Conservation (phyloP, 768 basidiomycete genomes). For the Omphalotus guepiniiformis region DNA sequence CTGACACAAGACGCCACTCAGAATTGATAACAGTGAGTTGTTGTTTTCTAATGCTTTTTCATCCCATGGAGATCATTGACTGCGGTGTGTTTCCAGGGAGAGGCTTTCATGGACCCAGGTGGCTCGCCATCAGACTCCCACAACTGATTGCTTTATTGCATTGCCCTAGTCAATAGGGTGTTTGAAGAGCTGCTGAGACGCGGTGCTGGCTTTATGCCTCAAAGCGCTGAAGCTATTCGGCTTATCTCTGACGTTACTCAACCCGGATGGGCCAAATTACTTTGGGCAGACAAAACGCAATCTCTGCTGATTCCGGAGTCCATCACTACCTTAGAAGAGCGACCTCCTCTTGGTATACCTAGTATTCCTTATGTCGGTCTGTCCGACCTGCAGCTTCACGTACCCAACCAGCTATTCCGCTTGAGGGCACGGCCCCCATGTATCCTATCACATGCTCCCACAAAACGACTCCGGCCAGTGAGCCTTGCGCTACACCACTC, state of each 20-base stretch:
- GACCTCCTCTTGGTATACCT: not conserved
- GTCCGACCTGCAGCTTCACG: conserved; percentile 1
- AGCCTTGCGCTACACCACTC: not conserved
- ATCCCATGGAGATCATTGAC: not conserved
- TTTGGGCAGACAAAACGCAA: not conserved
- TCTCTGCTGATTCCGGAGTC: conserved; percentile 1
- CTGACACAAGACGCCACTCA: not conserved
- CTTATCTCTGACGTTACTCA: not conserved
- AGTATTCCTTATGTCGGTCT: conserved; percentile 2
- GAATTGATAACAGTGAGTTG: conserved; percentile 1
- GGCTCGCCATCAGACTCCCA: too few species aligned
- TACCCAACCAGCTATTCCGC: not conserved
- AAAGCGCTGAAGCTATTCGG: conserved; percentile 2
- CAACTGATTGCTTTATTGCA: not conserved
- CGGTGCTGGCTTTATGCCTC: not conserved
- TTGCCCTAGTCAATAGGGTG: not conserved
- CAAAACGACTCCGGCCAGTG: not conserved
- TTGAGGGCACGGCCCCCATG: not conserved
- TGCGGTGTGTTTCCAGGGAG: not conserved
- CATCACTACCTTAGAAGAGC: not conserved
- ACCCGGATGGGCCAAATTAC: not conserved
- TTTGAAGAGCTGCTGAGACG: not conserved
- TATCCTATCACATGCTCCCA: conserved; percentile 4
- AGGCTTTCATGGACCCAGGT: not conserved
- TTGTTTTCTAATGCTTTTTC: not conserved